Base-by-base conservation (phyloP, 345 rosid species). In the Isatis tinctoria region DNA sequence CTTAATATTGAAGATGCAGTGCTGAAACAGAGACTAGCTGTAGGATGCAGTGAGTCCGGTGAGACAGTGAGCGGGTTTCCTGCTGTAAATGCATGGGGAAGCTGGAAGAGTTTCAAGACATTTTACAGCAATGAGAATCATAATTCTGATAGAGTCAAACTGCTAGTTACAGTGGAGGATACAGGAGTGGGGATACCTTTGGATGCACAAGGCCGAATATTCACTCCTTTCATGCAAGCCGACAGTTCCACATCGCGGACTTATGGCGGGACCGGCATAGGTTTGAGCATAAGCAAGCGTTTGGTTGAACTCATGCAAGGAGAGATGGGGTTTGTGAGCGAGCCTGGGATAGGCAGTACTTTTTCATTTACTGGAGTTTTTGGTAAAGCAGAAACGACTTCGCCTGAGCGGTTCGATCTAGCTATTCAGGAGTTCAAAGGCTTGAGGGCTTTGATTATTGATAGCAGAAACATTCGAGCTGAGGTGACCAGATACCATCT, bases 201-300 rank as follows among this genome's bases (percentile, higher is more conserved):
- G 8, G 97, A 88, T 5, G 97, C 93, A 63, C 97, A 95, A 58
- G 73, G 69, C 67, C 85, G 85, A 6, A 92, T 95, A 67, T 95
- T 95, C 85, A 92, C 96, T 4, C 99, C 97, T 58, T 95, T 95
- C 72, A 83, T 95, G 90, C 99, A 95, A 81, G 99, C 97, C 6
- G 99, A 95, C 69, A 95, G 97, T 72, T 95, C 99, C 57, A 95
- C 97, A 30, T 95, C 99, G 6, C 87, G 99, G 47, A 90, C 90
- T 14, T 85, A 95, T 79, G 99, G 99, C 68, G 97, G 99, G 20
- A 95, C 97, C 14, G 97, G 97, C 61, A 95, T 95, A 62, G 99
- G 99, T 57, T 78, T 95, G 73, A 95, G 99, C 80, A 90, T 95
- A 53, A 88, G 97, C 87, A 88, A 85, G 74, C 87, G 86, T 78